Evolutionary conservation across 2,329 filamentous ascomycete species (phyloP).

Genomic region (Stachybotrys chlorohalonatus): DNA sequence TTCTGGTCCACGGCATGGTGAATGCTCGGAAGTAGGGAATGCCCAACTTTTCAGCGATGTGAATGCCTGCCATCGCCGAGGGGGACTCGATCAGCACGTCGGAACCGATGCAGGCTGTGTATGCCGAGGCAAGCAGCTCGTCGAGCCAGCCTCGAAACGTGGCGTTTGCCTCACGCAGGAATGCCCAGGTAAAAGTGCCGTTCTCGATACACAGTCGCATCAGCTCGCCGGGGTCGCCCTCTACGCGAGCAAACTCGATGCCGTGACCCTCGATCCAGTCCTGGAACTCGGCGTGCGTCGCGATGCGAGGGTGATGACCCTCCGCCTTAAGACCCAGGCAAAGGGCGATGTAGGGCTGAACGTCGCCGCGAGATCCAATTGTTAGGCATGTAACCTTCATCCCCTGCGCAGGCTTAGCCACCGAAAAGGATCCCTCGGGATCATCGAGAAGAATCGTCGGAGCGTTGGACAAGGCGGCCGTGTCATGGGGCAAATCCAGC

Average conservation of each 20-base stretch:
- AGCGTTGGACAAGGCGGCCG: conserved; percentile 41
- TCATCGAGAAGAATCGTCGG: conserved; percentile 85
- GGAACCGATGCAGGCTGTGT: conserved; percentile 72
- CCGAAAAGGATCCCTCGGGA: conserved; percentile 74
- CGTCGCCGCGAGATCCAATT: conserved; percentile 90
- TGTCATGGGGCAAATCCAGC: conserved; percentile 36
- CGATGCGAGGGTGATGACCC: conserved; percentile 79
- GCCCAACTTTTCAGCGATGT: conserved; percentile 85
- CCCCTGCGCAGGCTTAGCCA: conserved; percentile 77
- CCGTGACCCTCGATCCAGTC: conserved; percentile 86
- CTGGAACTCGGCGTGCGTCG: conserved; percentile 85
- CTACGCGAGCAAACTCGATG: conserved; percentile 83
- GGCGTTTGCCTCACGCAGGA: conserved; percentile 75
- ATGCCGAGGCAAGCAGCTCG: conserved; percentile 73
- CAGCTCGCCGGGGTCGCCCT: conserved; percentile 84
- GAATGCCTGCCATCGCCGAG: conserved; percentile 94
- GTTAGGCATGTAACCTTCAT: conserved; percentile 87
- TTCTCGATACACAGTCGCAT: conserved; percentile 97
- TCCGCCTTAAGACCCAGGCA: conserved; percentile 86
- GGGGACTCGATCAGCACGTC: conserved; percentile 93
- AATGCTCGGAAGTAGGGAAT: conserved; percentile 98
- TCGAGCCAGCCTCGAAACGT: conserved; percentile 96
- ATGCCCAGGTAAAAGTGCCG: conserved; percentile 91
- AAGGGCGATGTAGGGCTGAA: conserved; percentile 94
- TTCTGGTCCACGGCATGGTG: conserved; percentile 98